Evolutionary conservation across 2,329 filamentous ascomycete genomes (phyloP).

Genomic region (Aspergillus carbonarius): DNA sequence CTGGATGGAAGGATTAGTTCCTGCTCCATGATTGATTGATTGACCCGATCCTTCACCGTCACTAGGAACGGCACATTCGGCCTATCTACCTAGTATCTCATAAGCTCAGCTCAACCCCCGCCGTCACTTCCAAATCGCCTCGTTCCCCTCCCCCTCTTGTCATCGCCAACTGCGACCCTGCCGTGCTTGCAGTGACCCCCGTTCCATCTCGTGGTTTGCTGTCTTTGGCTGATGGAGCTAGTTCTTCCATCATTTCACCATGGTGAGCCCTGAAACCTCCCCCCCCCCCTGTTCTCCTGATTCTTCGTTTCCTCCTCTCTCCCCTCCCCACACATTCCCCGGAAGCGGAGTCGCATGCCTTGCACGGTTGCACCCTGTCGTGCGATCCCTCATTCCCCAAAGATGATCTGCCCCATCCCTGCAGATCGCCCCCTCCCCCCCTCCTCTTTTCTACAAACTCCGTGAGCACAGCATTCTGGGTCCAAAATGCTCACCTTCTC

Average conservation of each 20-base stretch:
- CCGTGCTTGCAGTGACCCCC: background rate
- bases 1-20: slow-evolving; percentile 2
- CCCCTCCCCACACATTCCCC: background rate
- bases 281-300: background rate
- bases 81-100: background rate
- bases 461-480: background rate
- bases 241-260: background rate
- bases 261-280: background rate
- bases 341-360: background rate
- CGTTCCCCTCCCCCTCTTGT: slow-evolving; percentile 3
- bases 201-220: background rate
- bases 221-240: slow-evolving; percentile 5
- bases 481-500: background rate
- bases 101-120: background rate
- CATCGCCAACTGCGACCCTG: background rate
- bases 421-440: background rate
- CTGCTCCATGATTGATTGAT: background rate
- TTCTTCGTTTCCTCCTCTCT: background rate
- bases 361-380: background rate
- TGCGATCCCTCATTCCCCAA: background rate
- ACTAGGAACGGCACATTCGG: slow-evolving; percentile 1
- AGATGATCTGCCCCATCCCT: background rate
- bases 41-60: background rate
- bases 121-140: background rate
- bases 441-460: background rate